Evolutionary conservation across 2,329 filamentous ascomycete genomes (phyloP).

Genomic region (Aspergillus intermedius): DNA sequence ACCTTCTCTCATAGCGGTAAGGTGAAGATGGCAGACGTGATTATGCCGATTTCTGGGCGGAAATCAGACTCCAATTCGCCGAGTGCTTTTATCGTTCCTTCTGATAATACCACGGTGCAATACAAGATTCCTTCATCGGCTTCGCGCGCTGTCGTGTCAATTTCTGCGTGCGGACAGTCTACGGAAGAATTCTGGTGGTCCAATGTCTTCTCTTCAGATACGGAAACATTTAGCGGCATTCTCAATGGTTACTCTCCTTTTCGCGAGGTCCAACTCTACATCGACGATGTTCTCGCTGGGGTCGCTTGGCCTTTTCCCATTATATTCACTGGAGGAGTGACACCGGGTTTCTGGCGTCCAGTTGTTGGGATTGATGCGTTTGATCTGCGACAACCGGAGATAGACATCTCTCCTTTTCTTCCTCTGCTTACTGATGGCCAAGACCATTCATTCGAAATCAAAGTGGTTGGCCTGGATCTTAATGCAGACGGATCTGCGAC

Average conservation of each 20-base stretch:
- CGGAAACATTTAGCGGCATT: slow-evolving; percentile 51
- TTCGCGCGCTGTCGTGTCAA: slow-evolving; percentile 63
- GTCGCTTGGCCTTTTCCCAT: slow-evolving; percentile 76
- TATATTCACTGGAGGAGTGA: slow-evolving; percentile 75
- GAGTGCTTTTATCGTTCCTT: slow-evolving; percentile 64
- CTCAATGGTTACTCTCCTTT: slow-evolving; percentile 65
- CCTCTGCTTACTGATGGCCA: slow-evolving; percentile 60
- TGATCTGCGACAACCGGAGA: slow-evolving; percentile 71
- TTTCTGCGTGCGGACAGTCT: slow-evolving; percentile 71
- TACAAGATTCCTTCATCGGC: slow-evolving; percentile 61
- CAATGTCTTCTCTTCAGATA: slow-evolving; percentile 62
- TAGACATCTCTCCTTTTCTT: slow-evolving; percentile 74
- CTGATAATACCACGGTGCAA: slow-evolving; percentile 53
- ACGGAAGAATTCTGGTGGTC: slow-evolving; percentile 82
- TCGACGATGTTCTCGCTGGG: slow-evolving; percentile 67
- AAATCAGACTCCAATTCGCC: slow-evolving; percentile 39
- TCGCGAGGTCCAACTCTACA: slow-evolving; percentile 68
- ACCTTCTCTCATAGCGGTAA: slow-evolving; percentile 56
- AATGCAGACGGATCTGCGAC: slow-evolving; percentile 42
- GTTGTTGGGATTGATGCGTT: slow-evolving; percentile 73
- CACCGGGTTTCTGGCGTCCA: slow-evolving; percentile 69
- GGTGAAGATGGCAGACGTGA: slow-evolving; percentile 51
- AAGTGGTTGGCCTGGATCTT: slow-evolving; percentile 59
- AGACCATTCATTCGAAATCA: slow-evolving; percentile 61
- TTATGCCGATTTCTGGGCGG: slow-evolving; percentile 53